These are phyloP conservation scores for Acanthamoeba pearcei DNA, from an alignment of 208 protist genomes.

Conservation along the genomic window DNA sequence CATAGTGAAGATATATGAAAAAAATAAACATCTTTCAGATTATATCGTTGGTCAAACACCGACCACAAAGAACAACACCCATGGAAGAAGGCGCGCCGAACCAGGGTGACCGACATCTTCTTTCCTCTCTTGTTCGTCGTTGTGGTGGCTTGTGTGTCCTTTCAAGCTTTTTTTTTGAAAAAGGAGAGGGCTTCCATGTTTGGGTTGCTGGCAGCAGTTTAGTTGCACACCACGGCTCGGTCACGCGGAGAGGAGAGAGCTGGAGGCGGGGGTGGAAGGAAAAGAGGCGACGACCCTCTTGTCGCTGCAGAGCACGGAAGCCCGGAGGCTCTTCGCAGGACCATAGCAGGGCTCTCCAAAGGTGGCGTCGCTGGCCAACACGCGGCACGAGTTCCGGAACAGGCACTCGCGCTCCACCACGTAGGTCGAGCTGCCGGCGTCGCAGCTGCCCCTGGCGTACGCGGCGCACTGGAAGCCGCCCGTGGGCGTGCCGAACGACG, in stretches of 20 bases:
- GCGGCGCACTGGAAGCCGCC: background rate
- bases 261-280: background rate
- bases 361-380: background rate
- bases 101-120: background rate
- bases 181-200: too few species aligned
- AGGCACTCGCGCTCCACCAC: conserved; percentile 23
- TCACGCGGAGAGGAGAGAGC: background rate
- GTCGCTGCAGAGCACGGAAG: background rate
- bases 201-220: too few species aligned
- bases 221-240: too few species aligned
- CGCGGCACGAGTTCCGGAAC: background rate
- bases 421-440: background rate
- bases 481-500: background rate
- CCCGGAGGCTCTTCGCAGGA: background rate
- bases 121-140: background rate
- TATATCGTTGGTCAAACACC: background rate
- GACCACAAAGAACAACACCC: background rate
- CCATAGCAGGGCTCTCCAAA: background rate
- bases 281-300: background rate
- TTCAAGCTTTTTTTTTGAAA: too few species aligned
- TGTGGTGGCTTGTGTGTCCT: too few species aligned
- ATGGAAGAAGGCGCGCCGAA: background rate
- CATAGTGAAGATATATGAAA: background rate
- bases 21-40: background rate
- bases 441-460: background rate